Base-by-base conservation (phyloP, 1,284 basidiomycete genomes). In the Cutaneotrichosporon arboriforme region DNA sequence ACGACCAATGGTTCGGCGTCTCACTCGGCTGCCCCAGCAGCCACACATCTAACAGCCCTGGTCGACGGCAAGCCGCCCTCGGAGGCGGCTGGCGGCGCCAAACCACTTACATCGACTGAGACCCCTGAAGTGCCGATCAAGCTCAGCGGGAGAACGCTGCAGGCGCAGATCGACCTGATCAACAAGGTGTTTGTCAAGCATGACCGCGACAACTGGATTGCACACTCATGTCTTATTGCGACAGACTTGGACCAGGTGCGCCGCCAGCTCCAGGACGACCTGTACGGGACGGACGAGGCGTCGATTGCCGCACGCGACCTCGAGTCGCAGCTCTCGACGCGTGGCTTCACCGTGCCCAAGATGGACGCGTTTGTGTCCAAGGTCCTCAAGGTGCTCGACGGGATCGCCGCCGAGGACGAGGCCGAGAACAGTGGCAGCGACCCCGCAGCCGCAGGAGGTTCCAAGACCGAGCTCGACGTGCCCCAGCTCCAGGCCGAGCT, bases 351-450 rank as follows among this genome's bases (percentile, higher is more conserved):
- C 0, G 33, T 59, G 0, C 35, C 59, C 1, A 56, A 65, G 5
- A 64, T 71, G 15, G 67, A 71, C 47, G 56, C 66, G 2, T 71
- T 72, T 48, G 64, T 74, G 26, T 60, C 48, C 35, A 72, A 72
- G 54, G 70, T 72, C 3, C 62, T 74, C 31, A 68, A 67, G 42
- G 70, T 74, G 14, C 58, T 74, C 4, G 72, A 74, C 51, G 69
- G 69, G 2, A 74, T 74, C 13, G 70, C 69, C 8, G 53, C 62
- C 14, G 72, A 67, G 4, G 72, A 73, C 46, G 66, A 66, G 49
- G 53, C 51, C n/a, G 42, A 49, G n/a, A 21, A 23, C 21, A 18
- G 43, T 31, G 33, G 33, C 12, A 21, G 42, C 4, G 17, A 22
- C 8, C 35, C 18, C 26, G n/a, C 18, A 8, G 13, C 12, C 21